Conservation (phyloP, 148 eudicot genomes). For the Vaccinium myrtillus region DNA sequence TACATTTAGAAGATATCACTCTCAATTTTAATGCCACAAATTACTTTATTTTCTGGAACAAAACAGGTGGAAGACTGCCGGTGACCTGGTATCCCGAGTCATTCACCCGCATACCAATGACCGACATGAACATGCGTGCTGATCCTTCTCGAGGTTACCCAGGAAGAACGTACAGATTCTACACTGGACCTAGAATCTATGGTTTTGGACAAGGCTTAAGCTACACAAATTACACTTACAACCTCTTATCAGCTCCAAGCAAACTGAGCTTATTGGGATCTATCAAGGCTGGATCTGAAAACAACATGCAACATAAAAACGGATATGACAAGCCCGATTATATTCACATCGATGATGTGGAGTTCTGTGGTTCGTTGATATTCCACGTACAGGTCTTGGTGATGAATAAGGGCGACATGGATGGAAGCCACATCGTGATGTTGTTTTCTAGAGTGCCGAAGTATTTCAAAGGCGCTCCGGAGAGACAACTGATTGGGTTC, state of each 20-base stretch:
- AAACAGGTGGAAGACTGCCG: conserved; percentile 84
- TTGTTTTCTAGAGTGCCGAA: conserved; percentile 47
- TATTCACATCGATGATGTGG: conserved; percentile 52
- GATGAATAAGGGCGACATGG: conserved; percentile 53
- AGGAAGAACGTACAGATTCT: conserved; percentile 91
- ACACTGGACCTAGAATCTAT: conserved; percentile 62
- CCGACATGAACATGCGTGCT: conserved; percentile 88
- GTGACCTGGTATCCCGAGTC: conserved; percentile 97
- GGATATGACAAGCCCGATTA: conserved; percentile 23
- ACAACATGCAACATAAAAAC: conserved; percentile 28
- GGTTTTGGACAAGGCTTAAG: conserved; percentile 86
- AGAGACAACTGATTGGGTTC: conserved; percentile 71
- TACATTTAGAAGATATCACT: neutral
- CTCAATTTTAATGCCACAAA: neutral
- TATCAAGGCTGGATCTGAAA: conserved; percentile 23
- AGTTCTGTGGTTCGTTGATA: conserved; percentile 51
- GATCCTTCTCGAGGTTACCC: conserved; percentile 77
- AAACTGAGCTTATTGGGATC: conserved; percentile 32
- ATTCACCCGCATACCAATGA: conserved; percentile 79
- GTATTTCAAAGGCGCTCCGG: conserved; percentile 53
- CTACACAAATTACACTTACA: conserved; percentile 65
- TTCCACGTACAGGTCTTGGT: conserved; percentile 56
- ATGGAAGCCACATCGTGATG: conserved; percentile 72
- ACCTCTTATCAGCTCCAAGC: conserved; percentile 56
- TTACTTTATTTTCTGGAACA: conserved; percentile 7